Base-by-base conservation (phyloP, 2,329 filamentous ascomycete species). In the Graphilbum fragrans region DNA sequence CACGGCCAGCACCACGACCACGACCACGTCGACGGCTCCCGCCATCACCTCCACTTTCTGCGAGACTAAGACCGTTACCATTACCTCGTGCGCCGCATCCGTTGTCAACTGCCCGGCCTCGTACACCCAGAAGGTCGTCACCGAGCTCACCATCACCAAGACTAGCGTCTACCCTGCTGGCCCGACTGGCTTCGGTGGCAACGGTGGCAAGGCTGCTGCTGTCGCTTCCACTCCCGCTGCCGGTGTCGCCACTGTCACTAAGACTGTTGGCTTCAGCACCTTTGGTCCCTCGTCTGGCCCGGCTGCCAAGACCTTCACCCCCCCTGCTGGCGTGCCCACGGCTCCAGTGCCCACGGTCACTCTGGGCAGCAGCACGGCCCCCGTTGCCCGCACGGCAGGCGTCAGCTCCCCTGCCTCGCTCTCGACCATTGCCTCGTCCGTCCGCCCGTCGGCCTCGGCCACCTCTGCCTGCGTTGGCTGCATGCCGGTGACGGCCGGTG, bases 71-170 rank as follows among this genome's bases (percentile, higher is more conserved):
- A 48, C 46, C 25, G 50, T 54, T 43, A 57, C 54, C 43, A 51
- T 57, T 47, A 57, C 54, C 23, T 52, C 49, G 21, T 57, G 54
- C 41, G 52, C 49, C 3, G 54, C 49, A 25, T 48, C 47, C 3
- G 54, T 57, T 27, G 45, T 49, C 44, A 56, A 57, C 52, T 57
- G 55, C 50, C 54, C 54, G 35, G 51, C 51, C 41, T 48, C 45
- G 34, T 53, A 53, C 45, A 56, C 53, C 35, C 52, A 55, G 45
- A 49, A 55, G 47, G 35, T 55, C 19, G 49, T 56, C 35, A 55
- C 54, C 19, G 47, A 47, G n/a, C 44, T 52, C 25, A 46, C 52
- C 22, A 38, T 47, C 27, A 43, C 46, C 37, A 48, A 47, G 45
- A 53, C 50, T 20, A 55, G 52, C 32, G 43, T 55, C 43, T 55